Evolutionary conservation across 2,329 filamentous ascomycete species (phyloP).

Genomic region (Aspergillus ochraceus): DNA sequence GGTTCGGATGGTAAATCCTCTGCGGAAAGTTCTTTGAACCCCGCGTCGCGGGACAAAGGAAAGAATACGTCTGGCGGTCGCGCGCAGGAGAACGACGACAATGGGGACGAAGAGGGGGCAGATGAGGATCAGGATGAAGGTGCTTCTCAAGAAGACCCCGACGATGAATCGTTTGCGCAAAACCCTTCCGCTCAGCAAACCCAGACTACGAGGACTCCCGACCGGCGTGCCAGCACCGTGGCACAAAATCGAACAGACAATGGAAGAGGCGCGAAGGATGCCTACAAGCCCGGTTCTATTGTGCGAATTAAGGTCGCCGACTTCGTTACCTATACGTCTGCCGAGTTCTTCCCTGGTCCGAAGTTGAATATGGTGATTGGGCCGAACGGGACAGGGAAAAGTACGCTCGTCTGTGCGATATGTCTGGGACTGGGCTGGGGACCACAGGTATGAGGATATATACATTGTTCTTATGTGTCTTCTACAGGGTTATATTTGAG

Average conservation of each 20-base stretch:
- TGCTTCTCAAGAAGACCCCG: not conserved
- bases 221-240: not conserved
- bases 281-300: conserved; percentile 70
- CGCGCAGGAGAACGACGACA: not conserved
- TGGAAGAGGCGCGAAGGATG: conserved; percentile 18
- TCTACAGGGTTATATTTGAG: not conserved
- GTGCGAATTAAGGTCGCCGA: conserved; percentile 81
- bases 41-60: not conserved
- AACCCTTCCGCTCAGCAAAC: not conserved
- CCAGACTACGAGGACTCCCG: not conserved
- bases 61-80: not conserved
- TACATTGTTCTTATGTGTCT: not conserved
- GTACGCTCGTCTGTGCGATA: conserved; percentile 94
- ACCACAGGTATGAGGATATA: conserved; percentile 52
- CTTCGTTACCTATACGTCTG: conserved; percentile 92
- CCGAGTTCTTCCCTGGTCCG: conserved; percentile 87
- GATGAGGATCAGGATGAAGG: not conserved
- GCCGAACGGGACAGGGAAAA: conserved; percentile 98
- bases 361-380: conserved; percentile 98
- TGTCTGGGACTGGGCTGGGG: conserved; percentile 87
- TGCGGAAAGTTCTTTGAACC: not conserved
- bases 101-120: not conserved
- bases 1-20: not conserved
- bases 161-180: not conserved
- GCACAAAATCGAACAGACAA: conserved; percentile 1